Evolutionary conservation across 805 yeast species (phyloP).

Genomic region (Barnettozyma pratensis): DNA sequence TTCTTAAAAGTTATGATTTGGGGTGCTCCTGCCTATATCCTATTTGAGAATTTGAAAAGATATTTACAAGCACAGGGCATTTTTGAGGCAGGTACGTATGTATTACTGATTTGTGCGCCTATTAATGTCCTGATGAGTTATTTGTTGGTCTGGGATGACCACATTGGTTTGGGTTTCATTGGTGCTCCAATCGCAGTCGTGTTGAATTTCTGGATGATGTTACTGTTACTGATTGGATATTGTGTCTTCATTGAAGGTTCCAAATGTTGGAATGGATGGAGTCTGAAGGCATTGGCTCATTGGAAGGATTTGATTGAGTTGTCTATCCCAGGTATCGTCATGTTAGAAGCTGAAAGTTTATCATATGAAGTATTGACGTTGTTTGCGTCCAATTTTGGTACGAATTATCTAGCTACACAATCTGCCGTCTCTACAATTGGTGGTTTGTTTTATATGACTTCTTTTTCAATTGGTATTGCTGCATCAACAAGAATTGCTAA

Average conservation of each 20-base stretch:
- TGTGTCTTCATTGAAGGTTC: slow-evolving; percentile 43
- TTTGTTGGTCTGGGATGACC: slow-evolving; percentile 60
- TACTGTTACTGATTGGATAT: slow-evolving; percentile 19
- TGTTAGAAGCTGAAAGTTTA: slow-evolving; percentile 71
- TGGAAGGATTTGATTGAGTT: slow-evolving; percentile 48
- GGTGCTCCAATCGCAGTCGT: slow-evolving; percentile 82
- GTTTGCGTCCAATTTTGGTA: slow-evolving; percentile 65
- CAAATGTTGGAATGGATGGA: slow-evolving; percentile 54
- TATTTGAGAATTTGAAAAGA: slow-evolving; percentile 81
- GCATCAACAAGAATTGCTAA: slow-evolving; percentile 69
- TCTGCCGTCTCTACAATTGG: slow-evolving; percentile 64
- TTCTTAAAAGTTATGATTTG: slow-evolving; percentile 44
- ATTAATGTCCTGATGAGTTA: slow-evolving; percentile 63
- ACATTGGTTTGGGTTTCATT: slow-evolving; percentile 64
- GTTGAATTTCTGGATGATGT: slow-evolving; percentile 68
- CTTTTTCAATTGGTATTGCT: slow-evolving; percentile 68
- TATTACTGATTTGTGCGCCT: slow-evolving; percentile 64
- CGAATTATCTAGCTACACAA: slow-evolving; percentile 66
- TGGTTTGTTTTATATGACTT: slow-evolving; percentile 61
- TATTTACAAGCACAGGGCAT: slow-evolving; percentile 83
- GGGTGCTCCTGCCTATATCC: slow-evolving; percentile 74
- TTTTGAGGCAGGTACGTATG: slow-evolving; percentile 77
- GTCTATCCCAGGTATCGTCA: slow-evolving; percentile 67
- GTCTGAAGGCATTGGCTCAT: slow-evolving; percentile 38
- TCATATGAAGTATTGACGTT: slow-evolving; percentile 71